A percentile compares a stretch with the other conserved stretches of the same genome.
Conservation (phyloP, 345 rosid species). For the Pelargonium nanum region DNA sequence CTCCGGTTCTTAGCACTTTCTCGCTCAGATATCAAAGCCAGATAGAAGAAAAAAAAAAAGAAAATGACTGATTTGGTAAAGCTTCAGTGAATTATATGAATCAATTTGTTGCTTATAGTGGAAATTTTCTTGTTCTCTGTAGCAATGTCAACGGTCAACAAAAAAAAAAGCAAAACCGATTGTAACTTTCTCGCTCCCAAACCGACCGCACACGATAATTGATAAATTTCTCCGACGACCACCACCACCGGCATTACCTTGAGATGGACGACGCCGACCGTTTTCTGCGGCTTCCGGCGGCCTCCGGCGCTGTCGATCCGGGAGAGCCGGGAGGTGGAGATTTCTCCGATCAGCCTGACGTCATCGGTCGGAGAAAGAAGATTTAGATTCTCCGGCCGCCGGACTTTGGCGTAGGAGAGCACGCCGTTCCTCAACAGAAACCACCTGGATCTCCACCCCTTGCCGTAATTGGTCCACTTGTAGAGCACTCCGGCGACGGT, state of each 20-base stretch:
- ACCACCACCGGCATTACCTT: constrained; percentile 40
- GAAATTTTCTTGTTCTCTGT: not conserved
- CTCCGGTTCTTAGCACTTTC: constrained; percentile 14
- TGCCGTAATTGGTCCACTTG: constrained; percentile 98
- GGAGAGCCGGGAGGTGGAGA: constrained; percentile 42
- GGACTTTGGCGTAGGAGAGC: constrained; percentile 74
- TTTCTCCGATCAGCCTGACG: constrained; percentile 70
- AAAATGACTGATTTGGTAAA: not conserved
- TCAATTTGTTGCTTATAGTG: not conserved
- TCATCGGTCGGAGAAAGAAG: constrained; percentile 38
- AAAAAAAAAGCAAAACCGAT: not conserved
- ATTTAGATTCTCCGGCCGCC: constrained; percentile 51
- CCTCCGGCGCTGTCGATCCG: constrained; percentile 41
- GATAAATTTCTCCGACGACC: not conserved
- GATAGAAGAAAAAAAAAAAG: not conserved
- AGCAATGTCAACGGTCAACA: not conserved
- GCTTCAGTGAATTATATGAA: not conserved
- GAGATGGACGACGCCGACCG: constrained; percentile 71
- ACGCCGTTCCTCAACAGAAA: constrained; percentile 68
- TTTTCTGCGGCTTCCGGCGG: constrained; percentile 44
- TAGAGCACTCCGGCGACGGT: constrained; percentile 73
- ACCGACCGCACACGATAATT: not conserved
- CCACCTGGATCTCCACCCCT: constrained; percentile 99
- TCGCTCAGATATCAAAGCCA: constrained; percentile 30
- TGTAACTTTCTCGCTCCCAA: too few relatives aligned